phyloP scores from a whole-genome alignment of 2,329 filamentous ascomycete genomes.

The Tolypocladium inflatum region DNA sequence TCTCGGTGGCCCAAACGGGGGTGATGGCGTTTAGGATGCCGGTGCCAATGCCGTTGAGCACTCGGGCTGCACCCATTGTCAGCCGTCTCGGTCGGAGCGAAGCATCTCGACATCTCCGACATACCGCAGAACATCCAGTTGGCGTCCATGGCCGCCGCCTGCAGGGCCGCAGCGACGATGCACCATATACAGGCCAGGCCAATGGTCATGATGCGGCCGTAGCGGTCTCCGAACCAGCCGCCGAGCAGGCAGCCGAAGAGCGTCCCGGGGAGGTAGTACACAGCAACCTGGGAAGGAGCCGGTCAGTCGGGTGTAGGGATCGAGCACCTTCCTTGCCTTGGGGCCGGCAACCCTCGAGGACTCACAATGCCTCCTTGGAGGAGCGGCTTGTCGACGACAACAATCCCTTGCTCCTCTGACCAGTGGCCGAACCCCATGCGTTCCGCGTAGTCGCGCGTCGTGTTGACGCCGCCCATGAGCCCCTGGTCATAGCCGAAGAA shows the following conservation, averaged over 20 bases:
- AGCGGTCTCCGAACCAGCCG: conserved; percentile 53
- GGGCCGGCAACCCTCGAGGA: conserved; percentile 7
- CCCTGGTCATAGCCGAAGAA: conserved; percentile 55
- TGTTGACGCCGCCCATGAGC: conserved; percentile 57
- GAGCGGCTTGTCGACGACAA: conserved; percentile 45
- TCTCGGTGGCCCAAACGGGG: conserved; percentile 64
- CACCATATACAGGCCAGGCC: conserved; percentile 48
- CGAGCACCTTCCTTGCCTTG: too few species aligned
- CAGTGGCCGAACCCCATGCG: conserved; percentile 57
- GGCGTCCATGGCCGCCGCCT: conserved; percentile 55
- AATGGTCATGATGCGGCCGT: conserved; percentile 55
- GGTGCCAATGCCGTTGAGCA: conserved; percentile 52
- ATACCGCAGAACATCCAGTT: conserved; percentile 61
- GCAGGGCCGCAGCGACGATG: conserved; percentile 51
- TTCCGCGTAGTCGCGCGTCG: conserved; percentile 52
- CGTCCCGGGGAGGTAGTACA: conserved; percentile 42
- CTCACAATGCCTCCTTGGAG: conserved; percentile 18
- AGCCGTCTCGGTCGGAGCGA: background rate
- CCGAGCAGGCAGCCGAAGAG: conserved; percentile 54
- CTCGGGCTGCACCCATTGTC: conserved; percentile 10
- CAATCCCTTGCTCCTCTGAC: conserved; percentile 34
- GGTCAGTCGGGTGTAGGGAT: background rate
- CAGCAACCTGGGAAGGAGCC: conserved; percentile 3
- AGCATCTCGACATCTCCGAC: conserved; percentile 9
- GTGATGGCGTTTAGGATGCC: conserved; percentile 63